Base-by-base conservation (phyloP, 306 rosid genomes). In the Albizia julibrissin region DNA sequence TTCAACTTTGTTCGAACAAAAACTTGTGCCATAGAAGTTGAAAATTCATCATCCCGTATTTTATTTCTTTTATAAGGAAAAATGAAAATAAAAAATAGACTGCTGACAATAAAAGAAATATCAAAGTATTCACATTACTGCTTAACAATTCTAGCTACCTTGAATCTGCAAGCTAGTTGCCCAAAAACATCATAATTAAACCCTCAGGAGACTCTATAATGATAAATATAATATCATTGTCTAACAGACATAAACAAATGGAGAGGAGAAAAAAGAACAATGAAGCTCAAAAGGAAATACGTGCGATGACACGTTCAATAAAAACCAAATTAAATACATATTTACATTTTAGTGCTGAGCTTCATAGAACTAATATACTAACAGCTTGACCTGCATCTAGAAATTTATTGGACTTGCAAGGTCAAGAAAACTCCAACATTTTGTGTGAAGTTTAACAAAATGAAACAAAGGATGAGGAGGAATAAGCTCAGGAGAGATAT, bases 401-500 rank as follows among this genome's bases (percentile, higher is more conserved):
- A 0, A 0, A 9, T 0, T 3, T 6, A 0, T 1, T 65, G 92
- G 97, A 88, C 99, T 95, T 95, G 99, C 99, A 95, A 95, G 99
- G 99, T 93, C 99, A 95, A 95, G 99, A 95, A 93, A 95, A 95
- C 90, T 85, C 80, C 59, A 85, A 89, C 84, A 80, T 76, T 79
- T 68, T 85, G 77, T 72, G 81, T 79, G 80, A 74, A 80, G 31
- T 62, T 50, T 0, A 16, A 83, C 79, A 46, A 37, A 79, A 5
- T 1, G 83, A 87, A 61, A 7, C 0, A 78, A 50, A 26, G 16
- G 50, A 0, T 0, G 56, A 81, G 85, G 67, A 71, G 75, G 84
- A 86, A 80, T 73, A 93, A 95, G 99, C 99, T 95, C 99, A 93
- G 95, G 92, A 95, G 97, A 83, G 98, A 90, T 95, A 95, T 44